A percentile compares a stretch with the other conserved stretches of the same genome.
phyloP scores from a whole-genome alignment of 2,329 filamentous ascomycete genomes.

The Mycocentrospora acerina region DNA sequence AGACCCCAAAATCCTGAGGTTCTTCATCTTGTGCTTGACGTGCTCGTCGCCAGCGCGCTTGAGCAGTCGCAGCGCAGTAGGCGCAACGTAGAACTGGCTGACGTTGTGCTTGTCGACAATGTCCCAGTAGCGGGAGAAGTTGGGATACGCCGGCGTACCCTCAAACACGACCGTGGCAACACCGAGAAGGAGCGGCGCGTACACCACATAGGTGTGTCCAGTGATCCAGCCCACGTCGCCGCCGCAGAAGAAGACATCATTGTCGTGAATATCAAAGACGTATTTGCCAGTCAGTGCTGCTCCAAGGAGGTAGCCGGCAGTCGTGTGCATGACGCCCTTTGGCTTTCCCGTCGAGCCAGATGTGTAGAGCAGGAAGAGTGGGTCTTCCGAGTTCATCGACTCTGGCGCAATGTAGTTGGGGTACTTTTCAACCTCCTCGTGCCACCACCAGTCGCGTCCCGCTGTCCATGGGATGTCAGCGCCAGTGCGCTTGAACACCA shows the following conservation, averaged over 20 bases:
- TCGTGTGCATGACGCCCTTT: conserved; percentile 98
- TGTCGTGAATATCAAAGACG: conserved; percentile 95
- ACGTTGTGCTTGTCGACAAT: conserved; percentile 94
- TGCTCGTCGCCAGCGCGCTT: conserved; percentile 95
- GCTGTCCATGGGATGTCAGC: conserved; percentile 87
- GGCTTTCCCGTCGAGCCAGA: conserved; percentile 98
- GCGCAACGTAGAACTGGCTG: conserved; percentile 97
- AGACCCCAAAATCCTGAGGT: conserved; percentile 85
- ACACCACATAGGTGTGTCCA: conserved; percentile 97
- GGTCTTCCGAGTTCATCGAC: conserved; percentile 88
- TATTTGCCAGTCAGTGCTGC: conserved; percentile 95
- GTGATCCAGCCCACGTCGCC: conserved; percentile 99
- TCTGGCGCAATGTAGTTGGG: conserved; percentile 89
- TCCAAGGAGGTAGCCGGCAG: conserved; percentile 89
- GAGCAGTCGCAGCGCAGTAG: conserved; percentile 86
- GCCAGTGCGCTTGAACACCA: conserved; percentile 95
- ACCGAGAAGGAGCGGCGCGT: conserved; percentile 89
- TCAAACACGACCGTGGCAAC: conserved; percentile 96
- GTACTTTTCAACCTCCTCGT: conserved; percentile 97
- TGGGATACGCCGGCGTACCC: conserved; percentile 93
- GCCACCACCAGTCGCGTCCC: conserved; percentile 95
- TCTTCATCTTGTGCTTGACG: conserved; percentile 85
- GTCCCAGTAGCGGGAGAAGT: conserved; percentile 99
- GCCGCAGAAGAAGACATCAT: conserved; percentile 94
- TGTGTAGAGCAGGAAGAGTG: conserved; percentile 95